These are phyloP conservation scores for Cladorrhinum sp. DNA, from an alignment of 2,329 filamentous ascomycete species.

Conservation along the genomic window DNA sequence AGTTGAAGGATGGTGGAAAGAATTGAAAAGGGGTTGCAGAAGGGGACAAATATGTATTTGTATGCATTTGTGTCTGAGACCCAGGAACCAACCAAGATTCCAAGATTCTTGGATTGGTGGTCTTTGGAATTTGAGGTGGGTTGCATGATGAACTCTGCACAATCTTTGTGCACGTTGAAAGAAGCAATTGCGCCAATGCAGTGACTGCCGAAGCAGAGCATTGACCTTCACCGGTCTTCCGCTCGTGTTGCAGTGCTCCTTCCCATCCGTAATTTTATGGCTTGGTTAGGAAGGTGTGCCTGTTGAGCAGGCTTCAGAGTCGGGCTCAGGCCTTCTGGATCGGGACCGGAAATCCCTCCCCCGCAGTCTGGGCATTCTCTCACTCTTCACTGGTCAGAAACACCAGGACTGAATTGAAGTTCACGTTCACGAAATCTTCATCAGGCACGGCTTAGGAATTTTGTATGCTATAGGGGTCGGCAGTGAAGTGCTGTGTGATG, in stretches of 20 bases:
- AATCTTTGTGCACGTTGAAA: neutral
- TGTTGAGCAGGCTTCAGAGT: neutral
- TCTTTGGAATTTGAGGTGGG: neutral
- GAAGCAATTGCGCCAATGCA: neutral
- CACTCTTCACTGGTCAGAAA: conserved; percentile 20
- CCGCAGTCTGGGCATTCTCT: conserved; percentile 18
- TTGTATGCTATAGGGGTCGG: neutral
- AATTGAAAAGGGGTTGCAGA: neutral
- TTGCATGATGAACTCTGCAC: neutral
- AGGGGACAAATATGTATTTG: neutral
- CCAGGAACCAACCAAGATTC: neutral
- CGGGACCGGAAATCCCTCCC: conserved; percentile 4
- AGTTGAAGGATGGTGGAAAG: neutral
- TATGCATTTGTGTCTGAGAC: neutral
- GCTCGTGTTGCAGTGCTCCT: neutral
- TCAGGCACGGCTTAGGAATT: conserved; percentile 1
- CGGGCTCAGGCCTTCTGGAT: conserved; percentile 5
- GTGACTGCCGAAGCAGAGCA: neutral
- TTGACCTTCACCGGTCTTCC: neutral
- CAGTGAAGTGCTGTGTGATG: neutral
- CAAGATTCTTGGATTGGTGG: conserved; percentile 3
- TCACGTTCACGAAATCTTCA: conserved; percentile 12
- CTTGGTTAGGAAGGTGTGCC: neutral
- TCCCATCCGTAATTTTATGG: neutral
- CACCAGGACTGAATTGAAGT: conserved; percentile 14